phyloP scores from a whole-genome alignment of 768 basidiomycete species.

The Mrakia hoshinonis region DNA sequence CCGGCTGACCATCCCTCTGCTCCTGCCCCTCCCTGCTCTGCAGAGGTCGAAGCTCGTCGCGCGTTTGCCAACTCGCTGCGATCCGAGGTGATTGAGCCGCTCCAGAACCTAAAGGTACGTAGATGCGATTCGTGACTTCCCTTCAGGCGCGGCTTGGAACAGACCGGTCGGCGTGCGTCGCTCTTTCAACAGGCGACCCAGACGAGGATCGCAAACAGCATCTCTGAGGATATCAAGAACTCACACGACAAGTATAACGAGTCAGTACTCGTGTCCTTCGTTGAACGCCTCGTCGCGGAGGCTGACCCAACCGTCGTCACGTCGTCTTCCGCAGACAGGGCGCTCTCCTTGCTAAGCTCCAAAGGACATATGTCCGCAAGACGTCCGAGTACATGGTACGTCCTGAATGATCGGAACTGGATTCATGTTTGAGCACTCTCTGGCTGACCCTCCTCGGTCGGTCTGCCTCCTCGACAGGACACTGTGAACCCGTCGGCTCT shows the following conservation, averaged over 20 bases:
- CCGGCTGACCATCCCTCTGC: too few species aligned
- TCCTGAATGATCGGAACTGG: neutral
- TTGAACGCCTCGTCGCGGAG: too few species aligned
- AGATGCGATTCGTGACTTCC: too few species aligned
- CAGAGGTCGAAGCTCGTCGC: slow-evolving; percentile 26
- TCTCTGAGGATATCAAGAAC: slow-evolving; percentile 20
- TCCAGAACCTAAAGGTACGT: slow-evolving; percentile 19
- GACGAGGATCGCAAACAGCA: slow-evolving; percentile 22
- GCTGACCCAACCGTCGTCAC: too few species aligned
- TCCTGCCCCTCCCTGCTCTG: too few species aligned
- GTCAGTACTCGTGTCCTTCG: too few species aligned
- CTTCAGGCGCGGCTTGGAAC: too few species aligned
- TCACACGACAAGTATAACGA: slow-evolving; percentile 7
- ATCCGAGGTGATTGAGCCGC: slow-evolving; percentile 22
- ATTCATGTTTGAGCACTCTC: too few species aligned
- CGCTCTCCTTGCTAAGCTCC: neutral
- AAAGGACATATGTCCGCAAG: slow-evolving; percentile 24
- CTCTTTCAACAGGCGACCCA: slow-evolving; percentile 23
- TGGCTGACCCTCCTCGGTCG: too few species aligned
- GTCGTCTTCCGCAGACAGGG: too few species aligned
- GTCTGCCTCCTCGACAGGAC: neutral
- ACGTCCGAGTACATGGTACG: slow-evolving; percentile 2
- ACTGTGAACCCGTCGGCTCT: neutral
- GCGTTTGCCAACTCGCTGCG: slow-evolving; percentile 14
- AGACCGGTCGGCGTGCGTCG: too few species aligned